Percentiles rank a stretch among this genome's conserved stretches.
Evolutionary conservation across 208 protist genomes (phyloP).

Genomic region (Angomonas desouzai): DNA sequence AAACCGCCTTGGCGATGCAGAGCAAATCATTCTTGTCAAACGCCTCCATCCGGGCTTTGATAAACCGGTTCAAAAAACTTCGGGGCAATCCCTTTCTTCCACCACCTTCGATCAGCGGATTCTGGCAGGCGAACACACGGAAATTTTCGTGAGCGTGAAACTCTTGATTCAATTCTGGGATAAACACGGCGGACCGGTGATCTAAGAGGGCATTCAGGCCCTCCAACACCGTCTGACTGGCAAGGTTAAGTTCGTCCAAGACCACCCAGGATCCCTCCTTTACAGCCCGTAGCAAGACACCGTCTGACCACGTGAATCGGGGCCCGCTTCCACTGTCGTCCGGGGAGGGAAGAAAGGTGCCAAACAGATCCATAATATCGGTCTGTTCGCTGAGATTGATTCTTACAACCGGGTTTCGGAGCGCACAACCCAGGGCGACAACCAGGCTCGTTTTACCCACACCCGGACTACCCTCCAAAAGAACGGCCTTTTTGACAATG

Average conservation of each 20-base stretch:
- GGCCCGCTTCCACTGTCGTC: conserved; percentile 26
- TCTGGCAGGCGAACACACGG: conserved; percentile 99
- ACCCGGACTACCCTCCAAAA: conserved; percentile 97
- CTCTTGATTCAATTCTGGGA: conserved; percentile 90
- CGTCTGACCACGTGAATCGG: conserved; percentile 98
- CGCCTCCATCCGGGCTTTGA: conserved; percentile 93
- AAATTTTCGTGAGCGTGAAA: conserved; percentile 89
- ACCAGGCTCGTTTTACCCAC: conserved; percentile 99
- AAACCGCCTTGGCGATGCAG: conserved; percentile 78
- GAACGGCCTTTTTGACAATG: conserved; percentile 93
- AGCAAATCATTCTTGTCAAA: conserved; percentile 87
- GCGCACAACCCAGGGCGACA: conserved; percentile 90
- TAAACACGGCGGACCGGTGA: conserved; percentile 95
- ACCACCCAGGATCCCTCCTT: conserved; percentile 98
- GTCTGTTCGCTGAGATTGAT: conserved; percentile 99
- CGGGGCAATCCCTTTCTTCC: conserved; percentile 99
- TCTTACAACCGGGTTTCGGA: conserved; percentile 93
- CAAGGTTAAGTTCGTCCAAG: conserved; percentile 99
- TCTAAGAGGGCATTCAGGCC: conserved; percentile 99
- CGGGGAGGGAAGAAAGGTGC: conserved; percentile 79
- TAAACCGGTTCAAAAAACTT: conserved; percentile 99
- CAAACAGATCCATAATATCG: conserved; percentile 99
- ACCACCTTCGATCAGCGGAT: conserved; percentile 97
- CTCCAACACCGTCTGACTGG: conserved; percentile 99
- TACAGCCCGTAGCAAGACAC: conserved; percentile 95